Percentiles rank a stretch among this genome's conserved stretches.
Conservation (phyloP, 345 rosid species). For the Acer yangbiense region DNA sequence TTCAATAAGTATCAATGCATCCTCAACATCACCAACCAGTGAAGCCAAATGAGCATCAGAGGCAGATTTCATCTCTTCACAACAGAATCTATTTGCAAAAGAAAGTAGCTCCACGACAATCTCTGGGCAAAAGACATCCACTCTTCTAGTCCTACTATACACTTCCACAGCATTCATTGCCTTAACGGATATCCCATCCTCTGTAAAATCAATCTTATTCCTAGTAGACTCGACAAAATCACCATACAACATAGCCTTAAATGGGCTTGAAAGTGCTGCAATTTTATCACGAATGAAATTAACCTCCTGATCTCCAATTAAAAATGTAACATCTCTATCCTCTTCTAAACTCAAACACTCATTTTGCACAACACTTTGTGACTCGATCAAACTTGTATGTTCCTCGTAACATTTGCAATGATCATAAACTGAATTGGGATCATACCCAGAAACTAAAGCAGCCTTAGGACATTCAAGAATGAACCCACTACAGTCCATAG, state of each 20-base stretch:
- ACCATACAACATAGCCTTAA: conserved; percentile 84
- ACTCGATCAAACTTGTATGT: conserved; percentile 8
- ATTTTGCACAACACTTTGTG: conserved; percentile 19
- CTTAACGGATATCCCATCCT: conserved; percentile 56
- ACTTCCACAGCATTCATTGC: conserved; percentile 78
- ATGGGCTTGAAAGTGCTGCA: conserved; percentile 73
- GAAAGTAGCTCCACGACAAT: conserved; percentile 73
- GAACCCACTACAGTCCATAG: conserved; percentile 56
- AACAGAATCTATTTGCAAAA: conserved; percentile 83
- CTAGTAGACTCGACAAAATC: conserved; percentile 63
- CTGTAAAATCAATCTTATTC: conserved; percentile 60
- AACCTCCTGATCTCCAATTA: conserved; percentile 55
- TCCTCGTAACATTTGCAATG: conserved; percentile 43
- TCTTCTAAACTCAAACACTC: conserved; percentile 44
- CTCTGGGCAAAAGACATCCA: conserved; percentile 56
- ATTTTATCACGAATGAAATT: conserved; percentile 58
- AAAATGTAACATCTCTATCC: conserved; percentile 50
- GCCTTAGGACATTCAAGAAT: conserved; percentile 62
- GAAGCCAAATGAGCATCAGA: conserved; percentile 83
- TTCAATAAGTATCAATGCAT: conserved; percentile 69
- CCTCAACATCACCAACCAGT: conserved; percentile 47
- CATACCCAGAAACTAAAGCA: conserved; percentile 50
- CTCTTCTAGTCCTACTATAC: conserved; percentile 66
- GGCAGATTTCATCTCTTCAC: conserved; percentile 77
- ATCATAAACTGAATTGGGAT: conserved; percentile 44